Base-by-base conservation (phyloP, 352 stramenopile genomes). In the Albugo laibachii region DNA sequence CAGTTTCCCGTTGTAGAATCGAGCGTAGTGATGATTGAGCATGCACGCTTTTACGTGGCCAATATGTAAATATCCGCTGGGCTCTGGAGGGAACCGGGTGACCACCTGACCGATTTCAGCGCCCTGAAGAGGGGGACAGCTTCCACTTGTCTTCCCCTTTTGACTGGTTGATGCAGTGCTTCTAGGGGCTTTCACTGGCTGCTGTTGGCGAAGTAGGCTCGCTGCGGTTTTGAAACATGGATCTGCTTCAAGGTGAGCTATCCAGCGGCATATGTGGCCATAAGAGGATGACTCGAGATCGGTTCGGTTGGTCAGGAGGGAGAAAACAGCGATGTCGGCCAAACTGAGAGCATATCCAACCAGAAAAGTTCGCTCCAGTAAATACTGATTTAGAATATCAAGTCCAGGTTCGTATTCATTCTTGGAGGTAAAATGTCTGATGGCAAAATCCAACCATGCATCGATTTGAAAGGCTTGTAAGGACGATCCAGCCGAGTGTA, bases 1-100 rank as follows among this genome's bases (percentile, higher is more conserved):
- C 24, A 99, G 66, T 61, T 97, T 97, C 56, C 96, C 96, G 46
- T 97, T 80, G 66, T 97, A 97, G 55, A 95, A 86, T 42, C 92
- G 74, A 11, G 95, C 95, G 64, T 99, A 99, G 67, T 98, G 98
- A 61, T 99, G 79, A 74, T 99, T 99, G n/a, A 99, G 67, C 55
- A 99, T 78, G 39, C 94, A 94, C 21, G 96, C 95, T 75, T 99
- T 99, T 46, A 97, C 92, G 77, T 99, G 96, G 37, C 94, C 94
- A 58, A 99, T 97, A 73, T 99, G 96, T 37, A 99, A 68, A 65
- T 99, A 99, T 50, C 95, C 95, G 59, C 72, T 96, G 5, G 95
- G 95, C 71, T 99, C 95, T 2, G 96, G 96, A 13, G 54, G 54
- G 55, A 99, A 99, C 5, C 96, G 83, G 45, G 95, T 99, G 6